Base-by-base conservation (phyloP, 371 early-diverging fungal genomes). In the Mucor indicus region DNA sequence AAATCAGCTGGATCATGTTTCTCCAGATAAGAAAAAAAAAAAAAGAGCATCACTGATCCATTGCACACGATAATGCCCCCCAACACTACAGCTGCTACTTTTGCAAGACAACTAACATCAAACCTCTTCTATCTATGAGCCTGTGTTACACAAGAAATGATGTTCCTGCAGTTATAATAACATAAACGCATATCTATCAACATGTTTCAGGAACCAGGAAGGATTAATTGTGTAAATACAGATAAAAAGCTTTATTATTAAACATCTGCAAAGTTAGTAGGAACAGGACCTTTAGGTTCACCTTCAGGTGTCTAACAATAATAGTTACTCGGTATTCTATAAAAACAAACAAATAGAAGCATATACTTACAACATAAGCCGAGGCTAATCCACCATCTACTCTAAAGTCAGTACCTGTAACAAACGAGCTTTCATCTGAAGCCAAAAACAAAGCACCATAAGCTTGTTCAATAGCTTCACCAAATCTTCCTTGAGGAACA, bases 381-480 rank as follows among this genome's bases (percentile, higher is more conserved):
- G 81, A 76, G 16, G 84, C 69, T 38, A 93, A 59, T 25, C 93
- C 93, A 39, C 93, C 93, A 67, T 93, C 93, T 17, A 90, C 91
- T 40, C 78, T 53, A 59, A 93, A 90, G 47, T 93, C 93, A 10
- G 86, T 85, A 20, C 93, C 93, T 4, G 91, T 93, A 43, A 90
- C 80, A 65, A 79, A 93, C 2, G 86, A 75, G 13, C 84, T 80
- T 48, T 93, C 91, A 55, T 90, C 89, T 20, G 87, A 86, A 13
- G 91, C 93, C 44, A 93, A 71, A 69, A 89, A 93, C 20, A 93
- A 57, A 1, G 83, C 91, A 16, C 88, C 86, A 54, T 90, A 75
- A 31, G 93, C 93, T 64, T 90, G 89, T 65, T 93, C 93, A 53
- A 91, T 89, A 6, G 93, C 88, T 67, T 93, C 93, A 59, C 84